These are phyloP conservation scores for Nidularia pulvinata DNA, from an alignment of 768 basidiomycete genomes.

Conservation along the genomic window DNA sequence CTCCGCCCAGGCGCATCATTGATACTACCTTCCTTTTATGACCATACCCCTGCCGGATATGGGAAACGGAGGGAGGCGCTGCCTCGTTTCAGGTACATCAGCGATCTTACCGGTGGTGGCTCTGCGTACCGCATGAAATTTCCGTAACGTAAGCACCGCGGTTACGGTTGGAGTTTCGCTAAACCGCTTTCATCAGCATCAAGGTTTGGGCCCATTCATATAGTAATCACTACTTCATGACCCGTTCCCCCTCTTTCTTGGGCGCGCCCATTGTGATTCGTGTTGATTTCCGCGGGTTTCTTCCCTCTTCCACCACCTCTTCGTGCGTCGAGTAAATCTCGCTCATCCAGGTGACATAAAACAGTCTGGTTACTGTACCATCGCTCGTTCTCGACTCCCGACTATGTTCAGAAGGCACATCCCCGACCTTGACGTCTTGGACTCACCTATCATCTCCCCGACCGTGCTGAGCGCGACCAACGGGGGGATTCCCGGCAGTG, in stretches of 20 bases:
- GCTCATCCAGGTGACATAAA: slow-evolving; percentile 3
- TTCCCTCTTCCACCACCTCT: too few relatives aligned
- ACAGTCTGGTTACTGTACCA: slow-evolving; percentile 24
- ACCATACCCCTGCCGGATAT: not conserved
- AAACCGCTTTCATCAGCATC: too few relatives aligned
- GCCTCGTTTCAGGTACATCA: slow-evolving; percentile 1
- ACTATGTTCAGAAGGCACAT: slow-evolving; percentile 25
- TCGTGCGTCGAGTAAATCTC: not conserved
- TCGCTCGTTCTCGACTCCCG: slow-evolving; percentile 3
- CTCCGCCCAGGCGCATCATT: not conserved
- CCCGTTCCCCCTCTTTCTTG: not conserved
- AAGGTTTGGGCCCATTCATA: not conserved
- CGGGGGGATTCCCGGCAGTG: slow-evolving; percentile 30
- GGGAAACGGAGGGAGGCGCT: not conserved
- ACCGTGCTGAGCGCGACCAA: slow-evolving; percentile 22
- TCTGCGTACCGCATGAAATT: too few relatives aligned
- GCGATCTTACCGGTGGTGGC: not conserved
- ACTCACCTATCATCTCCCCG: slow-evolving; percentile 33
- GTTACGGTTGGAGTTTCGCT: too few relatives aligned
- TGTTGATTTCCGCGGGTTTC: too few relatives aligned
- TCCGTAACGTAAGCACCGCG: too few relatives aligned
- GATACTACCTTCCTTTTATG: not conserved
- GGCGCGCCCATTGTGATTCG: not conserved
- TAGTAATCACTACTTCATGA: not conserved
- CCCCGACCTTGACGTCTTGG: slow-evolving; percentile 34